Evolutionary conservation across 345 rosid genomes (phyloP), one percentile per base, ranked within the genome.

Genomic region (Physaria fendleri): DNA sequence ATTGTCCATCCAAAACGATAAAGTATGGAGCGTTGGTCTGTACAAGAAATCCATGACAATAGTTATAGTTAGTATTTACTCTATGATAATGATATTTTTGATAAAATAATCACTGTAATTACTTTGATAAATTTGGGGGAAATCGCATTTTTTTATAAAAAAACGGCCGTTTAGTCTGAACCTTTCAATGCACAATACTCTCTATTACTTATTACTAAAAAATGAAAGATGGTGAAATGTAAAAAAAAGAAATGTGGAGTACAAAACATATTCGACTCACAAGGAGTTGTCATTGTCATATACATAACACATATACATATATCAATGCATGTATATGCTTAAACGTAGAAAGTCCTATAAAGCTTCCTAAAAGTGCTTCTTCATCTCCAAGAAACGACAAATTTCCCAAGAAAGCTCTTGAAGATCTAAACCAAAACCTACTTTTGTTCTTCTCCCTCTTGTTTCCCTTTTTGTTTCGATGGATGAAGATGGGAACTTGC

Each of bases 401-500:
- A 46, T 41, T 1, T 40, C 13, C 1, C 60, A 57, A 29, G 37
- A 68, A 53, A 55, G 21, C 38, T n/a, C n/a, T n/a, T n/a, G n/a
- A n/a, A n/a, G n/a, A n/a, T 62, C 64, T 38, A 43, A 67, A 50
- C 58, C 57, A 56, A 38, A 66, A 8, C 34, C 29, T 67, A n/a
- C 15, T 24, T 64, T 64, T 24, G 14, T 16, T 55, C 0, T 44
- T 56, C 20, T 23, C 15, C 30, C n/a, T n/a, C n/a, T n/a, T n/a
- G n/a, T n/a, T n/a, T n/a, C n/a, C n/a, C 11, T 49, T 12, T 0
- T 18, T 35, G 2, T 9, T 33, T 30, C 8, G 46, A 69, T 70
- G 74, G 74, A 70, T n/a, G 74, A 56, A 48, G 74, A 62, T 39
- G 56, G 64, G 11, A 70, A 56, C 25, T 68, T 68, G 17, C 68